These are phyloP conservation scores for Orobanche coerulescens DNA, from an alignment of 257 asterid species.

Conservation along the genomic window DNA sequence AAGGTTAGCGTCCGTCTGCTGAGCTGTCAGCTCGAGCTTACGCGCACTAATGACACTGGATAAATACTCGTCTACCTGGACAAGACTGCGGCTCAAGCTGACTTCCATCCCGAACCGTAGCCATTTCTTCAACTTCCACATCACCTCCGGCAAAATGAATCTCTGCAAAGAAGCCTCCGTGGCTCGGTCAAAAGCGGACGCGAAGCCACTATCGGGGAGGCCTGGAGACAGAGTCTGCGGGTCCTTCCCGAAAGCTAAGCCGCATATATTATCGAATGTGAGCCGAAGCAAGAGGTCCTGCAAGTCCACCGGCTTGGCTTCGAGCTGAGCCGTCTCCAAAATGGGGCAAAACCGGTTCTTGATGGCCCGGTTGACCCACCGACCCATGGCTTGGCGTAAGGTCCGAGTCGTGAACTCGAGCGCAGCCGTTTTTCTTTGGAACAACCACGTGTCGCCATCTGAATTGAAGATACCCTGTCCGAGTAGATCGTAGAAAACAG, in stretches of 20 bases:
- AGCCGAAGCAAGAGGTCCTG: constrained; percentile 84
- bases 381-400: constrained; percentile 81
- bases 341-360: constrained; percentile 64
- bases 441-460: constrained; percentile 91
- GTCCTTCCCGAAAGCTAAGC: constrained; percentile 87
- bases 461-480: constrained; percentile 91
- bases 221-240: constrained; percentile 66
- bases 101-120: constrained; percentile 86
- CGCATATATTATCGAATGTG: constrained; percentile 86
- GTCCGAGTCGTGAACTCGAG: constrained; percentile 87
- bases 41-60: constrained; percentile 54
- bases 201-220: constrained; percentile 63
- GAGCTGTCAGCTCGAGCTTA: constrained; percentile 53
- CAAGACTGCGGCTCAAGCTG: constrained; percentile 67
- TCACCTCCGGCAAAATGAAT: constrained; percentile 60
- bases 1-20: constrained; percentile 44
- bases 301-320: constrained; percentile 54
- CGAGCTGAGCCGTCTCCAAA: constrained; percentile 46
- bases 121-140: constrained; percentile 90
- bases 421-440: constrained; percentile 83
- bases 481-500: constrained; percentile 76
- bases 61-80: constrained; percentile 57
- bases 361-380: constrained; percentile 87
- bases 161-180: constrained; percentile 86
- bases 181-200: constrained; percentile 82